phyloP scores from a whole-genome alignment of 2,329 filamentous ascomycete species.

The Microdochium bolleyi region DNA sequence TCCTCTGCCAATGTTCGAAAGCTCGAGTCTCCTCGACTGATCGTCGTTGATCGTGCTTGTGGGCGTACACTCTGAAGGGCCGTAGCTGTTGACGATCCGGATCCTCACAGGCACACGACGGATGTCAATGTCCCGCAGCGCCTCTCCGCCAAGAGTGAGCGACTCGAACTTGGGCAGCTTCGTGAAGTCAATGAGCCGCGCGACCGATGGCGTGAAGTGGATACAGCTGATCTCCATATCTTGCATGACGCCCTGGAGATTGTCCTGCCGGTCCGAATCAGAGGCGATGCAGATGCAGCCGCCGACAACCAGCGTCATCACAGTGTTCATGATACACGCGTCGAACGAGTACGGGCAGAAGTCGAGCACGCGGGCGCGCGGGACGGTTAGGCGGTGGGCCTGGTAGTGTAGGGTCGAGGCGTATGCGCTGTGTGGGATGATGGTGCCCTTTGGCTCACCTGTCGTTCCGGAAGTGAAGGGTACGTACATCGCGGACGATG shows the following conservation, averaged over 20 bases:
- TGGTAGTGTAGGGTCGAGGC: slow-evolving; percentile 6
- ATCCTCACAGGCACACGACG: slow-evolving; percentile 8
- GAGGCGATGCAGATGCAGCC: slow-evolving; percentile 27
- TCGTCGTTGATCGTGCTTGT: background rate
- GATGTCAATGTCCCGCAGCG: slow-evolving; percentile 16
- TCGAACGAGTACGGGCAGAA: slow-evolving; percentile 24
- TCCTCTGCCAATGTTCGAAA: slow-evolving; percentile 4
- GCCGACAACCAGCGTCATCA: slow-evolving; percentile 23
- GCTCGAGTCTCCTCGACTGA: background rate
- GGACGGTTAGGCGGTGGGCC: slow-evolving; percentile 3
- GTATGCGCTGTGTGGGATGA: slow-evolving; percentile 2
- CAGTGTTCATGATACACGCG: slow-evolving; percentile 24
- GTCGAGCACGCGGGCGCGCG: slow-evolving; percentile 5
- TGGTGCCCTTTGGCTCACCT: background rate
- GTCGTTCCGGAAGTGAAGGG: background rate
- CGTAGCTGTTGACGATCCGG: slow-evolving; percentile 4
- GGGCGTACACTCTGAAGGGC: slow-evolving; percentile 1
- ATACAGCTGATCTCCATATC: slow-evolving; percentile 5
- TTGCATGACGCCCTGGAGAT: slow-evolving; percentile 14
- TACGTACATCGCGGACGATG: slow-evolving; percentile 9
- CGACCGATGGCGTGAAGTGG: slow-evolving; percentile 9
- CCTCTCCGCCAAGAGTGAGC: slow-evolving; percentile 9
- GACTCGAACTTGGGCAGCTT: slow-evolving; percentile 5
- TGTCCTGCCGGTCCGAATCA: slow-evolving; percentile 22
- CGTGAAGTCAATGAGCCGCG: slow-evolving; percentile 4